A percentile compares a stretch with the other conserved stretches of the same genome.
These are phyloP conservation scores for Babesia microti DNA, from an alignment of 169 alveolate genomes.

Conservation along the genomic window DNA sequence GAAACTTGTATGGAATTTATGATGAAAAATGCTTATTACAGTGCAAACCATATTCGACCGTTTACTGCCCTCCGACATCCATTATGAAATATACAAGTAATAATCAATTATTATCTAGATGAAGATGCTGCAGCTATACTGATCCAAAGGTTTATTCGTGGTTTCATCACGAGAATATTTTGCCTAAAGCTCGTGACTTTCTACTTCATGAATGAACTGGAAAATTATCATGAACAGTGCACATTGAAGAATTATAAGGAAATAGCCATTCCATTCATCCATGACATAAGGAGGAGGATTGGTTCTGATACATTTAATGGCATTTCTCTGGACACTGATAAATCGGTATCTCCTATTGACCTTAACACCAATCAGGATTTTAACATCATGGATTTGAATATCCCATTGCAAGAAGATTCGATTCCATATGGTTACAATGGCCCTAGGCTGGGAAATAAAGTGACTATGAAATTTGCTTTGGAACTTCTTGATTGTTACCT, in stretches of 20 bases:
- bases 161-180: conserved; percentile 24
- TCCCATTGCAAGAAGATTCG: too few relatives aligned
- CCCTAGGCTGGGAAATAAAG: conserved; percentile 36
- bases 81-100: conserved; percentile 16
- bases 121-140: conserved; percentile 46
- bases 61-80: conserved; percentile 16
- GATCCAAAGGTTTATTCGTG: conserved; percentile 30
- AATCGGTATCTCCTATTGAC: too few relatives aligned
- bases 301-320: too few relatives aligned
- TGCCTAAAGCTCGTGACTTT: conserved; percentile 29
- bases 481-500: conserved; percentile 39
- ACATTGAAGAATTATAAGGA: conserved; percentile 34
- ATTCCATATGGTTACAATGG: conserved; percentile 29
- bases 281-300: conserved; percentile 12
- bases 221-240: conserved; percentile 37
- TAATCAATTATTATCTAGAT: conserved; percentile 1
- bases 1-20: conserved; percentile 12
- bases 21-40: conserved; percentile 2
- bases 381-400: too few relatives aligned
- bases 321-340: too few relatives aligned
- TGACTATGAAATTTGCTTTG: conserved; percentile 37
- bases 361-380: too few relatives aligned
- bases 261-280: conserved; percentile 29
- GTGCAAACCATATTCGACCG: conserved; percentile 4
- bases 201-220: conserved; percentile 47